Evolutionary conservation across 2,329 filamentous ascomycete genomes (phyloP), one percentile per base, ranked within the genome.

Genomic region (Trichoderma sp.): DNA sequence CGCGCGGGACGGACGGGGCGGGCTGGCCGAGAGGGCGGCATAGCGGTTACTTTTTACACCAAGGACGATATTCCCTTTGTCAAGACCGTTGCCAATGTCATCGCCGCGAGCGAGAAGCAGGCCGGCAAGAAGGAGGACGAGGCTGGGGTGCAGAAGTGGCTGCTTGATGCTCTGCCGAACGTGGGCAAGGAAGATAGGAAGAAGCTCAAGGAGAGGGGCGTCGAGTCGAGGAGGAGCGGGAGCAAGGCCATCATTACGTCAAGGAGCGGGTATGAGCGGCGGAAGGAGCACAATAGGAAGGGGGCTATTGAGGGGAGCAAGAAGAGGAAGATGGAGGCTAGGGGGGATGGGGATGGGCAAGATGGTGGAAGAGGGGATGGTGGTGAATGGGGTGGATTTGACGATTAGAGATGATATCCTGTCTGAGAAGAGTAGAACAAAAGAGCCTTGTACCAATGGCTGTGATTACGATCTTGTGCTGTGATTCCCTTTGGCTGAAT

Each of bases 41-140:
- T 97, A 3, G 93, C 93, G 0, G 90, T 99, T 1, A 99, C 95
- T 0, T 90, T 97, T 66, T 99, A 97, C 77, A 98, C 94, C 0
- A 92, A 95, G 75, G 95, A 97, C 67, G 95, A 99, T 73, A 90
- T 98, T 4, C 90, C 91, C 0, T 92, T 84, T 65, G 87, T 99
- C 65, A 96, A 94, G 80, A 91, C 88, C 68, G 91, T 99, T 30
- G 95, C 93, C 41, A 97, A 97, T 72, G 91, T 98, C 41, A 97
- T 99, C 68, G 86, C 90, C 0, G 86, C 87, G 24, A 93, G 90
- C 69, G 91, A 97, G 77, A 90, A 88, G 76, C 84, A 93, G 72
- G 83, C 84, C 2, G 83, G 83, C 30, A 82, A 79, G 71, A 76
- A 73, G 19, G 81, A 81, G 2, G 82, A 79, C 0, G 82, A 83